Conservation (phyloP, 169 alveolate species). For the Neospora caninum region DNA sequence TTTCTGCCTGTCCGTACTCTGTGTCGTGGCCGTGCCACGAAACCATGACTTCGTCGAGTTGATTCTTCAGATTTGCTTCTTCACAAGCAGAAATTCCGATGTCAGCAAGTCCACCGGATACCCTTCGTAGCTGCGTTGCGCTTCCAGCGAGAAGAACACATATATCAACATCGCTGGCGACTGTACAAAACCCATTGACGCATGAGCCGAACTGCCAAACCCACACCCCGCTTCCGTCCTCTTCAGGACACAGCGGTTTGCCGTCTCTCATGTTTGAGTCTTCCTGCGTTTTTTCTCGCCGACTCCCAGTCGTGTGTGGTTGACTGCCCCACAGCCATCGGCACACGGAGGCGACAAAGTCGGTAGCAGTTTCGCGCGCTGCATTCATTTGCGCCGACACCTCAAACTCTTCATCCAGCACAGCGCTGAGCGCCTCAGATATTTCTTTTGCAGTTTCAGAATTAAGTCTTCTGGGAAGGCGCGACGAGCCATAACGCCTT, state of each 20-base stretch:
- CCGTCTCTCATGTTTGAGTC: background rate
- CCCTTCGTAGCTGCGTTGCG: background rate
- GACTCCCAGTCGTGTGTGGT: too few relatives aligned
- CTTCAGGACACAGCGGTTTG: background rate
- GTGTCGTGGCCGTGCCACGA: slow-evolving; percentile 9
- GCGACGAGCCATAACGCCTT: too few relatives aligned
- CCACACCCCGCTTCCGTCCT: slow-evolving; percentile 5
- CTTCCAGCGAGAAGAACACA: background rate
- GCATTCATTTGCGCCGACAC: background rate
- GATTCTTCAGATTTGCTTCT: background rate
- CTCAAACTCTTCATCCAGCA: background rate
- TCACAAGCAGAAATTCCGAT: too few relatives aligned
- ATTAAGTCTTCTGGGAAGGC: too few relatives aligned
- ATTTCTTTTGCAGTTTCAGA: too few relatives aligned
- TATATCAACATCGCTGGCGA: background rate
- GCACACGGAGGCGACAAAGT: background rate
- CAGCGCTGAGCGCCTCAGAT: too few relatives aligned
- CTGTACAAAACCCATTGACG: background rate
- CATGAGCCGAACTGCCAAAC: background rate
- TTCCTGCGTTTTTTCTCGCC: background rate
- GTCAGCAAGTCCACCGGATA: background rate
- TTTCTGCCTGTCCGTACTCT: background rate
- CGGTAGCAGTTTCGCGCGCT: background rate
- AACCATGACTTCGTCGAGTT: background rate
- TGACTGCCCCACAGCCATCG: slow-evolving; percentile 13